These are phyloP conservation scores for Pelargonium fulgidum DNA, from an alignment of 441 rosid genomes.

Conservation along the genomic window DNA sequence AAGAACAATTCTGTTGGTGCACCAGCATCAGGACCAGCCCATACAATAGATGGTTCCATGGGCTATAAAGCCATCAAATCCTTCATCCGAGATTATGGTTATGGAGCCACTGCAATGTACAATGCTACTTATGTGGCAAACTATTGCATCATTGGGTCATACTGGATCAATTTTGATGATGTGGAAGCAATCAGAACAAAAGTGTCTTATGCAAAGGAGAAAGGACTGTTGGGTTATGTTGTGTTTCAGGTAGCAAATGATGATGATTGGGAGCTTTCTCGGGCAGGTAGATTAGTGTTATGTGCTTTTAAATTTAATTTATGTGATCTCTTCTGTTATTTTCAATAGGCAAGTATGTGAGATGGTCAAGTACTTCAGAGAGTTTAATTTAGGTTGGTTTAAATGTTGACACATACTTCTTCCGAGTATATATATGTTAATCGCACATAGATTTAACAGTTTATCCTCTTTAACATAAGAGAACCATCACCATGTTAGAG, in stretches of 20 bases:
- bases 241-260: conserved; percentile 34
- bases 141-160: conserved; percentile 21
- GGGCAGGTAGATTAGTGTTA: conserved; percentile 27
- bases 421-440: too few relatives aligned
- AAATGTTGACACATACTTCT: too few relatives aligned
- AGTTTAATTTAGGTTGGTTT: too few relatives aligned
- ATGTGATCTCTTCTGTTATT: too few relatives aligned
- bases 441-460: too few relatives aligned
- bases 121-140: conserved; percentile 38
- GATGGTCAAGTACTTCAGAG: too few relatives aligned
- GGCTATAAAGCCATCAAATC: conserved; percentile 28
- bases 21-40: conserved; percentile 30
- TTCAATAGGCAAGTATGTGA: too few relatives aligned
- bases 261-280: conserved; percentile 38
- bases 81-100: conserved; percentile 28
- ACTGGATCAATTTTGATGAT: conserved; percentile 48
- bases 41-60: conserved; percentile 32
- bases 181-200: conserved; percentile 36
- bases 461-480: too few relatives aligned
- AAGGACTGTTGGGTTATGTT: conserved; percentile 34
- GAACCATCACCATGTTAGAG: not conserved
- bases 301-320: not conserved
- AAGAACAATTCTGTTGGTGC: conserved; percentile 24
- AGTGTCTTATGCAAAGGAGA: conserved; percentile 35
- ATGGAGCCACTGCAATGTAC: conserved; percentile 32